Evolutionary conservation across 2,329 filamentous ascomycete species (phyloP).

Genomic region (Pestalotiopsis fici): DNA sequence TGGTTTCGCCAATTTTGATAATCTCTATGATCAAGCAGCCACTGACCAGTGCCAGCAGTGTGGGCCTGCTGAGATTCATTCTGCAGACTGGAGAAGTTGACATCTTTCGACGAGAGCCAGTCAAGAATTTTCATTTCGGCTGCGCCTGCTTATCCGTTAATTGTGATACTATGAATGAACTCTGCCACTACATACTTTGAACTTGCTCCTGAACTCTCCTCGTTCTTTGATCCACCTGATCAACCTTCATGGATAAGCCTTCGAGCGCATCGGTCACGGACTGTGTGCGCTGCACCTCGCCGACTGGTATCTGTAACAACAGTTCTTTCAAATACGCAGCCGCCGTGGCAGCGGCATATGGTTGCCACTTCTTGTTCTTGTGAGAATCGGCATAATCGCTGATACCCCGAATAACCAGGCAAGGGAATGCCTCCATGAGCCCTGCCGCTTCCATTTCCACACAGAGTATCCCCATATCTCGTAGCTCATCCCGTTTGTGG

Average conservation of each 20-base stretch:
- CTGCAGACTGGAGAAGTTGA: not conserved
- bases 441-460: conserved; percentile 19
- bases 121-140: not conserved
- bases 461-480: conserved; percentile 15
- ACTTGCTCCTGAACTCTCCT: not conserved
- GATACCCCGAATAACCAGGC: conserved; percentile 25
- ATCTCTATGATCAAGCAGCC: not conserved
- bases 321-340: conserved; percentile 20
- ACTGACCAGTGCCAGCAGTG: not conserved
- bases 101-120: not conserved
- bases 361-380: conserved; percentile 24
- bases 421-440: conserved; percentile 23
- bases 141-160: not conserved
- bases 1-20: not conserved
- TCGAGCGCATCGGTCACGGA: not conserved
- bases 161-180: not conserved
- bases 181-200: not conserved
- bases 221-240: not conserved
- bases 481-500: conserved; percentile 14
- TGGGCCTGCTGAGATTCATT: not conserved
- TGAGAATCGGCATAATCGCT: conserved; percentile 27
- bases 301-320: not conserved
- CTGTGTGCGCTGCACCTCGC: not conserved
- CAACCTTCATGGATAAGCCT: not conserved
- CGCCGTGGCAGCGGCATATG: conserved; percentile 16